Percentiles rank a stretch among this genome's conserved stretches.
These are phyloP conservation scores for Cyberlindnera galapagoensis DNA, from an alignment of 805 yeast species.

Conservation along the genomic window DNA sequence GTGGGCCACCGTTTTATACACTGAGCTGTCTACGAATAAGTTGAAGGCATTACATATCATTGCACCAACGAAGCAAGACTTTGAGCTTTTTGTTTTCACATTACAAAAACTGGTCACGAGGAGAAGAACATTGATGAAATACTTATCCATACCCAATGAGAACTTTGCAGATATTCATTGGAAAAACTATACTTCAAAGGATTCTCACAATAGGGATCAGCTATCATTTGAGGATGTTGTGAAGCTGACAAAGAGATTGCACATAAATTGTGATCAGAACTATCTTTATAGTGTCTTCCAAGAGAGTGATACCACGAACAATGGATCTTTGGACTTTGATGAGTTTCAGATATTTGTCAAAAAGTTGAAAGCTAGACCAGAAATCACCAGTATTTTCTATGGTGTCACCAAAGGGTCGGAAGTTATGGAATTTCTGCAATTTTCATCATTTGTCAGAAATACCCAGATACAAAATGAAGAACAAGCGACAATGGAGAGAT, in stretches of 20 bases:
- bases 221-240: constrained; percentile 63
- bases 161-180: constrained; percentile 61
- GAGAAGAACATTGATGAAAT: constrained; percentile 55
- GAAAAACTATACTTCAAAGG: constrained; percentile 41
- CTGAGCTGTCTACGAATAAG: constrained; percentile 49
- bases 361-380: constrained; percentile 57
- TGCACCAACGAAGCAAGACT: constrained; percentile 47
- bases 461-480: constrained; percentile 42
- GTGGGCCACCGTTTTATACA: constrained; percentile 82
- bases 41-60: constrained; percentile 76
- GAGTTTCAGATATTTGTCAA: constrained; percentile 75
- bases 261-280: constrained; percentile 60
- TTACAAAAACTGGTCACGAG: constrained; percentile 48
- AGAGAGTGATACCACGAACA: constrained; percentile 41
- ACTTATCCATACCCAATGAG: constrained; percentile 57
- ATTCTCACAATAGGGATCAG: constrained; percentile 28
- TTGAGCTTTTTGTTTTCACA: constrained; percentile 48
- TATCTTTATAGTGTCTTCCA: constrained; percentile 46
- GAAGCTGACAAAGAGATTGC: constrained; percentile 57
- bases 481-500: constrained; percentile 27
- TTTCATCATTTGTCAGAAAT: constrained; percentile 37
- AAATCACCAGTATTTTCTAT: constrained; percentile 47
- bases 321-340: constrained; percentile 53
- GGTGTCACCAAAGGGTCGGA: constrained; percentile 20
- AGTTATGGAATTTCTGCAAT: constrained; percentile 25